phyloP scores from a whole-genome alignment of 768 basidiomycete species.

The Psilocybe tampanensis region DNA sequence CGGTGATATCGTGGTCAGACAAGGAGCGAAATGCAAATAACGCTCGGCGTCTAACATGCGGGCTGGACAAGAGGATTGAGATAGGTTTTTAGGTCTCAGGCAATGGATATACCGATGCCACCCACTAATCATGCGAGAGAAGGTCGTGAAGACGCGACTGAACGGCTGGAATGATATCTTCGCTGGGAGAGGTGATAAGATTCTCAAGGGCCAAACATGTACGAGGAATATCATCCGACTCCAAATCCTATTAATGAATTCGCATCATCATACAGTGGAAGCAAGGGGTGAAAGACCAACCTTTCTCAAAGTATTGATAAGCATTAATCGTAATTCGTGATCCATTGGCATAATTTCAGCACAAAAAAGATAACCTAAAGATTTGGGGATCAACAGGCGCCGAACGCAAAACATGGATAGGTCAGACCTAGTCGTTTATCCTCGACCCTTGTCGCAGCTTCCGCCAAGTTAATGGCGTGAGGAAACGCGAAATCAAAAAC shows the following conservation, averaged over 20 bases:
- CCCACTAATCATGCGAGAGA: conserved; percentile 78
- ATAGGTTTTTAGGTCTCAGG: conserved; percentile 6
- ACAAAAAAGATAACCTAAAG: conserved; percentile 80
- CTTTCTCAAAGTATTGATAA: conserved; percentile 86
- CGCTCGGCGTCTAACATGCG: conserved; percentile 61
- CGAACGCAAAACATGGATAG: background rate
- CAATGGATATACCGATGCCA: conserved; percentile 30
- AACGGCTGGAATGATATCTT: conserved; percentile 77
- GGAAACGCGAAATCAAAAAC: conserved; percentile 71
- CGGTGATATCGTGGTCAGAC: conserved; percentile 44
- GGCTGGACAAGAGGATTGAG: conserved; percentile 38
- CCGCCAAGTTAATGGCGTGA: conserved; percentile 78
- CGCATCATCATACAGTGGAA: background rate
- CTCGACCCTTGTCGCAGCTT: conserved; percentile 58
- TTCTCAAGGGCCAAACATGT: conserved; percentile 76
- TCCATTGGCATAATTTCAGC: conserved; percentile 65
- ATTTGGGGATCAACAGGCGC: no score
- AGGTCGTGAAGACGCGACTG: conserved; percentile 66
- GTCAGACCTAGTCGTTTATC: conserved; percentile 69
- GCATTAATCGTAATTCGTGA: conserved; percentile 79
- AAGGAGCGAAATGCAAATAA: conserved; percentile 60
- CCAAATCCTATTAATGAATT: conserved; percentile 62
- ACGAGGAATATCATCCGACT: conserved; percentile 52
- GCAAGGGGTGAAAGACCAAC: conserved; percentile 33
- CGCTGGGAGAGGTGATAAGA: conserved; percentile 60